Percentiles rank a stretch among this genome's conserved stretches.
These are phyloP conservation scores for Globisporangium yorkense DNA, from an alignment of 352 stramenopile genomes.

Conservation along the genomic window DNA sequence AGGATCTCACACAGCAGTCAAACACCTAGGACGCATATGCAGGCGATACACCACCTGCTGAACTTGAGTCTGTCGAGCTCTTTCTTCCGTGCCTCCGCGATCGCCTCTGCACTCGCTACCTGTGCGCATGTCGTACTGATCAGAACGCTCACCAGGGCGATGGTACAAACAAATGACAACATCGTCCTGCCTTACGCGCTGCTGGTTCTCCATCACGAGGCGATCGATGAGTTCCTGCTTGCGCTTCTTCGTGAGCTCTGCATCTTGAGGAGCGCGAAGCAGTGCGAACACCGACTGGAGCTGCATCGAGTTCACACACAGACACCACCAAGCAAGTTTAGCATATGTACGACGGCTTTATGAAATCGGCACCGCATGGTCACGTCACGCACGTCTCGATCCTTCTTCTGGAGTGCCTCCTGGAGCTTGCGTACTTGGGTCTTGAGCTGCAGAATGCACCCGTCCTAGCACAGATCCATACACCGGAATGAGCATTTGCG, in stretches of 20 bases:
- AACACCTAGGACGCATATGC: neutral
- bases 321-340: neutral
- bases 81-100: conserved; percentile 48
- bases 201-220: conserved; percentile 49
- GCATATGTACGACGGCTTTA: too few relatives aligned
- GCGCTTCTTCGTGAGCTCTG: conserved; percentile 55
- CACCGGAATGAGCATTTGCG: neutral
- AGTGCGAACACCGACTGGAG: conserved; percentile 54
- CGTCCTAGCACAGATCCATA: conserved; percentile 26
- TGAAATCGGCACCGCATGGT: neutral
- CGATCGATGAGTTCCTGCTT: conserved; percentile 54
- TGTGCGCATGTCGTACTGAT: conserved; percentile 7
- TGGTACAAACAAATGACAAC: neutral
- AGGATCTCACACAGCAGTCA: neutral
- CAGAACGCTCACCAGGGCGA: neutral
- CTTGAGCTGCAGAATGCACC: conserved; percentile 52
- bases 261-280: conserved; percentile 48
- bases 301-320: conserved; percentile 16
- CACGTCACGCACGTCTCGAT: conserved; percentile 38
- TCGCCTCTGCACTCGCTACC: conserved; percentile 39
- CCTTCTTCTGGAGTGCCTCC: conserved; percentile 55
- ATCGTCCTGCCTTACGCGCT: conserved; percentile 25
- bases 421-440: conserved; percentile 46
- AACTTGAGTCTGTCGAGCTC: conserved; percentile 49
- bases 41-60: conserved; percentile 33